Evolutionary conservation across 345 rosid species (phyloP).

Genomic region (Gossypium bickii): DNA sequence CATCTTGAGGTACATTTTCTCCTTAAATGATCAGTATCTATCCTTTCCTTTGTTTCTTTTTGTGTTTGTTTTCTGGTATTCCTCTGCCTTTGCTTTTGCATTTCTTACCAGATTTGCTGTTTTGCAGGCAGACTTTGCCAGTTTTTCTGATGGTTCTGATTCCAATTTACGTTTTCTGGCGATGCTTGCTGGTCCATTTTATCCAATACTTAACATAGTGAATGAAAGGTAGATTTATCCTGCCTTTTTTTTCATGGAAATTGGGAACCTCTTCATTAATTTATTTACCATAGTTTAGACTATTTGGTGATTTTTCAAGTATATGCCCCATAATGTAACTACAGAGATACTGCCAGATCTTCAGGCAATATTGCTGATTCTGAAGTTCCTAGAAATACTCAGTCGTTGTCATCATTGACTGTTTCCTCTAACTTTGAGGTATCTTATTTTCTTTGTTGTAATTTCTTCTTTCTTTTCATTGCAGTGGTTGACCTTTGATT

Average conservation of each 20-base stretch:
- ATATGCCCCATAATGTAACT: slow-evolving; percentile 17
- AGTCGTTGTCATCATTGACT: slow-evolving; percentile 42
- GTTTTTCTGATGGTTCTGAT: slow-evolving; percentile 59
- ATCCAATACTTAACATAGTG: slow-evolving; percentile 62
- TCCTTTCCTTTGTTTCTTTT: slow-evolving; percentile 3
- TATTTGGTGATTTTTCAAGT: not conserved
- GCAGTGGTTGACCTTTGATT: not conserved
- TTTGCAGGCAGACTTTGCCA: slow-evolving; percentile 53
- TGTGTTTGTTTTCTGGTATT: slow-evolving; percentile 6
- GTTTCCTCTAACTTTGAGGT: slow-evolving; percentile 87
- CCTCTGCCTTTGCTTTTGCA: not conserved
- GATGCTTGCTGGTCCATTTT: slow-evolving; percentile 73
- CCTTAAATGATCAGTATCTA: slow-evolving; percentile 3
- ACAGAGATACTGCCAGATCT: slow-evolving; percentile 59
- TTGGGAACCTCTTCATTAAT: not conserved
- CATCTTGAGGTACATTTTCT: slow-evolving; percentile 66
- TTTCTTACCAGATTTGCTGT: slow-evolving; percentile 8
- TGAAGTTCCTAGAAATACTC: slow-evolving; percentile 49
- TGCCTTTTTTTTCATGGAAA: not conserved
- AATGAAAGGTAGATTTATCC: slow-evolving; percentile 55
- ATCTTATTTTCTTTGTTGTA: slow-evolving; percentile 10
- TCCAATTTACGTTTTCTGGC: slow-evolving; percentile 60
- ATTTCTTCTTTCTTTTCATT: not conserved
- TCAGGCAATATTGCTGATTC: slow-evolving; percentile 36
- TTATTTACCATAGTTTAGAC: slow-evolving; percentile 4